Base-by-base conservation (phyloP, 2,329 filamentous ascomycete genomes). In the Zelopaecilomyces penicillatus region DNA sequence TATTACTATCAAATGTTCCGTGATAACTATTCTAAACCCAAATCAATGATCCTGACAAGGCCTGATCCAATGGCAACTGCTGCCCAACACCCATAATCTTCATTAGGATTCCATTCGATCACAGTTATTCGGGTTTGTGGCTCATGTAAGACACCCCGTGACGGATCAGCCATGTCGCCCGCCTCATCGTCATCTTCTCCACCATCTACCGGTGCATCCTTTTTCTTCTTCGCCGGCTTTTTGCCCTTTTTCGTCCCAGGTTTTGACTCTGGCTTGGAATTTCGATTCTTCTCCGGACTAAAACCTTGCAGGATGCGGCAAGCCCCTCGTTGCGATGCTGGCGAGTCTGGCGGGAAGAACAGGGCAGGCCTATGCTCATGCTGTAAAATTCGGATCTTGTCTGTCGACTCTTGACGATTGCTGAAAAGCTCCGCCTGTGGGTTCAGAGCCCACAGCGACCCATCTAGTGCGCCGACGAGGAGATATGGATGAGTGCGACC, bases 41-140 rank as follows among this genome's bases (percentile, higher is more conserved):
- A 59, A 56, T 87, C 82, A 68, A 83, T 76, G 19, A 87, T 68
- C 49, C 78, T 73, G 37, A 87, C 68, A 47, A 87, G 59, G 0
- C 83, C 83, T 29, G 80, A 85, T 0, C 73, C 83, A 71, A 83
- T 73, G 0, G 78, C 80, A 4, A 75, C 76, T 7, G 80, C 80
- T 3, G 78, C 80, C 82, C 83, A 85, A 52, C 74, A 82, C 9
- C 80, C 79, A 53, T 73, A 82, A n/a, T 70, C 66, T 32, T 70
- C 59, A 53, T 86, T 85, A 2, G 82, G 80, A 55, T 86, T 86
- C 83, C 83, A 87, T 35, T 74, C 72, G 27, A 83, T 65, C 2
- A 73, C 68, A 5, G 80, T 80, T 50, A 86, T 66, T 39, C 81
- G 73, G 7, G 78, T 82, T 50, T 74, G 65, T 39, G 82, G 75